Evolutionary conservation across 345 rosid genomes (phyloP).

Genomic region (Aegle marmelos): DNA sequence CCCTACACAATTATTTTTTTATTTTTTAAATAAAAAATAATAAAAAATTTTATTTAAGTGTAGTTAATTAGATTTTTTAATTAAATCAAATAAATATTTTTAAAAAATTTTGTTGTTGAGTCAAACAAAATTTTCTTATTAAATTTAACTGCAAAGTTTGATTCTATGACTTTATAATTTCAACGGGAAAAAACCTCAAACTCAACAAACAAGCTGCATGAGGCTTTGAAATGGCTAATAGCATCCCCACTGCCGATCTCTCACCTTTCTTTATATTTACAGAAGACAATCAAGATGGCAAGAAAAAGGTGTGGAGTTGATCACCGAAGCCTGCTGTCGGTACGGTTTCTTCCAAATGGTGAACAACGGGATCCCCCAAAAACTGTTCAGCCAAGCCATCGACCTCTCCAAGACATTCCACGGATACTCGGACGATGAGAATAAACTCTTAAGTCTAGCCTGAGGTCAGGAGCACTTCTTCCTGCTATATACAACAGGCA

Average conservation of each 20-base stretch:
- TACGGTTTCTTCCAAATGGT: constrained; percentile 53
- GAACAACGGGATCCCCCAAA: constrained; percentile 44
- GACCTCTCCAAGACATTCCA: constrained; percentile 44
- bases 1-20: too few species aligned
- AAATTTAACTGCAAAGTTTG: too few species aligned
- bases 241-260: constrained; percentile 43
- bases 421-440: constrained; percentile 30
- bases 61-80: too few species aligned
- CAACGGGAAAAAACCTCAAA: too few species aligned
- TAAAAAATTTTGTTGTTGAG: too few species aligned
- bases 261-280: constrained; percentile 33
- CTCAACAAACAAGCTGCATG: neutral
- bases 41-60: too few species aligned
- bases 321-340: constrained; percentile 36
- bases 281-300: constrained; percentile 31
- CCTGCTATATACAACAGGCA: constrained; percentile 45
- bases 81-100: too few species aligned
- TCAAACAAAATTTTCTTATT: too few species aligned
- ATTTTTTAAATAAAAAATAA: too few species aligned
- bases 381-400: constrained; percentile 31
- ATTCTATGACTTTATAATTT: too few species aligned
- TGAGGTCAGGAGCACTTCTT: constrained; percentile 30
- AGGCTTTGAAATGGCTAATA: constrained; percentile 1
- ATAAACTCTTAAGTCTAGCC: constrained; percentile 29
- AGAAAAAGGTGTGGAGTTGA: constrained; percentile 32